Conservation (phyloP, 108 stramenopile genomes). For the Chaetoceros tenuissimus region DNA sequence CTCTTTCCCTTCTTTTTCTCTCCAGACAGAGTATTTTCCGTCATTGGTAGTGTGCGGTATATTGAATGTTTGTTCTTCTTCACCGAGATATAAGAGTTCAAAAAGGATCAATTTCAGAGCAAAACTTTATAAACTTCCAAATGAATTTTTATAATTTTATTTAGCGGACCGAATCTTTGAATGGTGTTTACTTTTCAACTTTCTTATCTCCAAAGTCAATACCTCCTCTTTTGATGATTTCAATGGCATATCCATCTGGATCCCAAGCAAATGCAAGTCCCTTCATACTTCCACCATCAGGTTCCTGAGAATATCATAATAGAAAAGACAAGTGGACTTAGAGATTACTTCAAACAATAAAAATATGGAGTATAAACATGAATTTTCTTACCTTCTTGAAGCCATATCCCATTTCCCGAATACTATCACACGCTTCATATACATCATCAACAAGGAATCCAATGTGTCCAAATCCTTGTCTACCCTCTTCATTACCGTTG, state of each 20-base stretch:
- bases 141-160: too few relatives aligned
- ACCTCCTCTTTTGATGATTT: conserved; percentile 73
- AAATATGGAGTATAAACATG: background rate
- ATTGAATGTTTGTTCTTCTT: too few relatives aligned
- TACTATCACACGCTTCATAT: conserved; percentile 78
- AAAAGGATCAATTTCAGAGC: too few relatives aligned
- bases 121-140: too few relatives aligned
- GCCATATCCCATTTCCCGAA: conserved; percentile 68
- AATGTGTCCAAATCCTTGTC: conserved; percentile 96
- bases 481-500: conserved; percentile 94
- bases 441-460: conserved; percentile 96
- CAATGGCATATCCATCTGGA: conserved; percentile 80
- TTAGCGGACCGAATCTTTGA: too few relatives aligned
- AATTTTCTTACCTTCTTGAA: conserved; percentile 52
- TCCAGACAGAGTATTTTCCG: too few relatives aligned
- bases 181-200: too few relatives aligned
- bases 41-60: too few relatives aligned
- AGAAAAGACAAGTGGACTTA: background rate
- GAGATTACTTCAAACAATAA: background rate
- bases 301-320: conserved; percentile 30
- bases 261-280: conserved; percentile 84
- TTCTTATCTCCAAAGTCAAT: conserved; percentile 69
- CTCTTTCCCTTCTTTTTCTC: too few relatives aligned
- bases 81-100: too few relatives aligned
- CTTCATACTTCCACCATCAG: conserved; percentile 81